Evolutionary conservation across 441 rosid species (phyloP), one percentile per base, ranked within the genome.

Genomic region (Croton setiger): DNA sequence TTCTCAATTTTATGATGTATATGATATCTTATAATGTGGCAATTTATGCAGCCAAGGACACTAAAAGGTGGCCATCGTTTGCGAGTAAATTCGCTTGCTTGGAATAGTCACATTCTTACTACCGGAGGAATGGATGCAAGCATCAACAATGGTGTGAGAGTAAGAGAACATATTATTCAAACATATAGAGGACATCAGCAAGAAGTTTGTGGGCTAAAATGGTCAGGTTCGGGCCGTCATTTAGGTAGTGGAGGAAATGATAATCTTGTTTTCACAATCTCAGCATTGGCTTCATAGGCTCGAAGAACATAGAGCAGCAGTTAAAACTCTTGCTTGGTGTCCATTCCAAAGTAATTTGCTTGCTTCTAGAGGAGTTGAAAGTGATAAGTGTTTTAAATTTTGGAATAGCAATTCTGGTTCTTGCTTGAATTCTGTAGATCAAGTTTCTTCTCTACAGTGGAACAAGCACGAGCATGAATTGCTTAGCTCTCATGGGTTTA

Each of bases 261-360:
- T 47, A 81, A 81, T 59, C 72, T 87, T 43, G 72, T 87, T n/a
- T 72, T 70, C 81, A 3, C 57, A 76, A 1, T 72, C 72, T 1
- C 87, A 75, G 2, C 87, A 75, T 4, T 88, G 89, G 86, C 89
- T 88, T 18, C 89, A 88, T 73, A 84, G 79, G 79, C 61, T 82
- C 10, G 82, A 76, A n/a, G 84, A 73, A 14, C 93, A 86, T 60
- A 85, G 81, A 4, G 73, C 91, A 41, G 83, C 88, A 0, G 93
- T 89, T 15, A 89, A 86, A 53, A 91, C 96, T 17, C 80, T 88
- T 4, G 86, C 86, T 6, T 89, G 93, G 91, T 87, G 87, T 68
- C 93, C 91, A 9, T 87, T 86, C 72, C 91, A 89, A 53, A 44
- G 71, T 0, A 81, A 81, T 63, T 70, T 87, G 49, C 64, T 83